Evolutionary conservation across 1,139 yeast species (phyloP), one percentile per base, ranked within the genome.

Genomic region (Suhomyces atakaporum): DNA sequence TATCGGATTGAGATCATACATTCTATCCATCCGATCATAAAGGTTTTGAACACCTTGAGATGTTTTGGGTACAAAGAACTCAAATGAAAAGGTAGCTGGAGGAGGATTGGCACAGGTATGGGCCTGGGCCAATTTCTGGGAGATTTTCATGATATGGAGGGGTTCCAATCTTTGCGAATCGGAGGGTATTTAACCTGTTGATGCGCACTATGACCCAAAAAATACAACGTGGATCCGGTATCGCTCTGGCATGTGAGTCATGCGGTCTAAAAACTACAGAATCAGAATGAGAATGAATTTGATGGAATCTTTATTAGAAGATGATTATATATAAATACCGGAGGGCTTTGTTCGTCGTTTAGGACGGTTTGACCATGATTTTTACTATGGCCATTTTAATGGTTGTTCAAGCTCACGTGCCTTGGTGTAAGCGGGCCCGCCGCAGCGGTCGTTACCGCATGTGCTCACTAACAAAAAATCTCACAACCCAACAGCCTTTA

Each of bases 11-110:
- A 90, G 72, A 49, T 86, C 90, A 62, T 87, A 88, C 98, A 92
- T 92, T 62, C 97, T 79, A 58, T 92, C 97, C 94, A 92, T 92
- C 59, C 98, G 77, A 60, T 92, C 98, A 63, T 90, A 92, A 41
- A 92, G 73, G 58, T 92, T 92, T 60, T 90, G 96, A 21, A 90
- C 94, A 59, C 98, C 98, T 62, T 92, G 97, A 16, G 94, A 75
- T 1, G 98, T 92, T 69, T 92, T 92, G 29, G 98, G 98, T n/a
- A 92, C 96, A 60, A 92, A 92, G 67, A 87, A 92, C 69, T 92
- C 98, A 55, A 90, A 92, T 33, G 97, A 90, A 61, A 87, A 92
- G 4, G 97, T 87, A 4, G 95, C 74, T 3, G 71, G 71, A 4
- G 79, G 73, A 9, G 74, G 66, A 33, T 56, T 46, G 53, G 75